These are phyloP conservation scores for Artemisia tridentata DNA, from an alignment of 129 eudicot species.

Conservation along the genomic window DNA sequence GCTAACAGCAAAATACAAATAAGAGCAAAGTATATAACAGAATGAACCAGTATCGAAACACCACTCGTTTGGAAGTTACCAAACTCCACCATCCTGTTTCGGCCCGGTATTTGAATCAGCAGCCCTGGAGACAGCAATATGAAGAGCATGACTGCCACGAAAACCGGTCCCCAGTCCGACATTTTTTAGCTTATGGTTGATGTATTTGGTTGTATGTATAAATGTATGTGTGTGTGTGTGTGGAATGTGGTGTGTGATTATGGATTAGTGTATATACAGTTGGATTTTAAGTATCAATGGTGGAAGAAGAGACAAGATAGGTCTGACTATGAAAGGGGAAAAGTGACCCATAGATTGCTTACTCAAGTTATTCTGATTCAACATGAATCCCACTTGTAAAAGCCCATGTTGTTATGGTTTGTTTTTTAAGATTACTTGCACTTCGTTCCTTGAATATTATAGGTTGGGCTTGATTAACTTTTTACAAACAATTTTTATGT, in stretches of 20 bases:
- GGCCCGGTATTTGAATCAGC: constrained; percentile 82
- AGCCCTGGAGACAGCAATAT: constrained; percentile 76
- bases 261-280: constrained; percentile 22
- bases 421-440: neutral
- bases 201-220: neutral
- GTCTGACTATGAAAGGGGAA: constrained; percentile 37
- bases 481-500: too few species aligned
- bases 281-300: constrained; percentile 23
- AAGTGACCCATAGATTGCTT: constrained; percentile 28
- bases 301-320: constrained; percentile 43
- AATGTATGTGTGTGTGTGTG: neutral
- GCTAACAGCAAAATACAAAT: constrained; percentile 83
- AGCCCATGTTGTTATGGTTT: constrained; percentile 2
- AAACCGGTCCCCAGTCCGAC: constrained; percentile 96
- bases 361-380: constrained; percentile 47
- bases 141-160: constrained; percentile 84
- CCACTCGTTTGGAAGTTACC: constrained; percentile 85
- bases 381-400: constrained; percentile 22
- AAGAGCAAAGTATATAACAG: constrained; percentile 71
- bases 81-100: constrained; percentile 58
- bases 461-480: too few species aligned
- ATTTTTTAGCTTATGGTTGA: constrained; percentile 22
- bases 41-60: constrained; percentile 77
- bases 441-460: neutral
- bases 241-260: neutral